A percentile compares a stretch with the other conserved stretches of the same genome.
Conservation (phyloP, 1,139 yeast genomes). For the Kodamaea derodonti region DNA sequence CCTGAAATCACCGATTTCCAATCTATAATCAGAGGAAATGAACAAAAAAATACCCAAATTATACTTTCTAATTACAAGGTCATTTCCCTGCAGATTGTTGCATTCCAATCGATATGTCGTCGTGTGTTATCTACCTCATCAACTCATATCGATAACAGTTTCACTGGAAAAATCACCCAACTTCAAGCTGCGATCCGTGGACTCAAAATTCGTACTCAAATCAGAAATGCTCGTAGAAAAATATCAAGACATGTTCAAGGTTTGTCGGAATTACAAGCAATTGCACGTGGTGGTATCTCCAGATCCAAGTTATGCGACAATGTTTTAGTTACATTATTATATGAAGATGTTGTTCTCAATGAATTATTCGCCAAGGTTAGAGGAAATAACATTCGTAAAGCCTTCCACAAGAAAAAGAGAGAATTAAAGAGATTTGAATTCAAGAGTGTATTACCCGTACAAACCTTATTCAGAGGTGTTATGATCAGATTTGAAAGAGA, state of each 20-base stretch:
- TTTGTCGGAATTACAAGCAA: conserved; percentile 44
- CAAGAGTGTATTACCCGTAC: conserved; percentile 27
- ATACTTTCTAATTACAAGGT: conserved; percentile 20
- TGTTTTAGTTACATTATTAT: conserved; percentile 40
- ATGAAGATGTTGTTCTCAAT: conserved; percentile 36
- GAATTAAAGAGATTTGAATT: conserved; percentile 20
- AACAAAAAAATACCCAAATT: conserved; percentile 19
- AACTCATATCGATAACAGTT: conserved; percentile 11
- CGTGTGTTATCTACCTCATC: conserved; percentile 20
- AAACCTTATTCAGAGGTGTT: conserved; percentile 43
- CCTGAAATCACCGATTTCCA: conserved; percentile 22
- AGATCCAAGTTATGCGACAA: conserved; percentile 45
- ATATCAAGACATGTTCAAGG: conserved; percentile 13
- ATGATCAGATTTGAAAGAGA: conserved; percentile 50
- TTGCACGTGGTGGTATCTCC: conserved; percentile 49
- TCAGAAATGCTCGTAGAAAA: conserved; percentile 15
- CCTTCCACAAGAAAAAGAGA: conserved; percentile 18
- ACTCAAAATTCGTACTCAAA: conserved; percentile 19
- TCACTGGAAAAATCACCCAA: conserved; percentile 19
- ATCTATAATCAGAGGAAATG: conserved; percentile 25
- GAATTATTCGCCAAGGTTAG: conserved; percentile 41
- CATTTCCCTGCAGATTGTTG: conserved; percentile 23
- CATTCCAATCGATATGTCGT: conserved; percentile 37
- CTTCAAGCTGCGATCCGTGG: conserved; percentile 38
- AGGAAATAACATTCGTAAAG: conserved; percentile 39